Evolutionary conservation across 345 rosid genomes (phyloP).

Genomic region (Turnera subulata): DNA sequence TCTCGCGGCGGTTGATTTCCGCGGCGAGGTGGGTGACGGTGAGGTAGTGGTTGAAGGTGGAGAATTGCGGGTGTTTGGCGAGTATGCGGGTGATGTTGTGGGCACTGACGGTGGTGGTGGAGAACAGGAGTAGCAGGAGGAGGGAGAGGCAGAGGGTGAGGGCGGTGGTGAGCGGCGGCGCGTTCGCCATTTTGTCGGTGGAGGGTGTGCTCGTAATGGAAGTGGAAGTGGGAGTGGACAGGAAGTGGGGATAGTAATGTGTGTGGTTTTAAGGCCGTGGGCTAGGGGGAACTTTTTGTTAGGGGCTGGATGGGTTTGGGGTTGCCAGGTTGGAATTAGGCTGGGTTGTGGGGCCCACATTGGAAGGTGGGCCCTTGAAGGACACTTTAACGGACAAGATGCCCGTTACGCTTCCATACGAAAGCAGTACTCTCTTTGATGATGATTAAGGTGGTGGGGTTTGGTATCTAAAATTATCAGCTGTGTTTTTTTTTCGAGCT

Average conservation of each 20-base stretch:
- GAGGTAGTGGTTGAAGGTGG: constrained; percentile 33
- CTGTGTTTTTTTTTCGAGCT: no score
- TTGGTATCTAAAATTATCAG: no score
- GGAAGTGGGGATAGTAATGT: not conserved
- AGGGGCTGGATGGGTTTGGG: constrained; percentile 20
- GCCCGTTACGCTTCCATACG: no score
- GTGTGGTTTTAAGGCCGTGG: not conserved
- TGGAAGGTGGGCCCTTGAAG: no score
- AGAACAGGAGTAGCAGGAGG: constrained; percentile 13
- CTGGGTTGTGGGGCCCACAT: constrained; percentile 7
- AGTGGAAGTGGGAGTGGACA: not conserved
- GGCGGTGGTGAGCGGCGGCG: constrained; percentile 17
- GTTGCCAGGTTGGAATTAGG: constrained; percentile 37
- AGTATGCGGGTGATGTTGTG: constrained; percentile 29
- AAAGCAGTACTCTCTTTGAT: no score
- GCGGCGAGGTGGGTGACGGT: constrained; percentile 30
- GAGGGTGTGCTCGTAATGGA: not conserved
- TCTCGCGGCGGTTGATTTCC: constrained; percentile 31
- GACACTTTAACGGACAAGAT: no score
- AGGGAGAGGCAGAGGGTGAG: constrained; percentile 1
- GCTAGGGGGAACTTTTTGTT: not conserved
- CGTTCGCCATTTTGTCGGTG: constrained; percentile 21
- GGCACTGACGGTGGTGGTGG: constrained; percentile 8
- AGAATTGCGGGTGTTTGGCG: constrained; percentile 29
- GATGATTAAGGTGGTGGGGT: no score